These are phyloP conservation scores for Alternaria rosae DNA, from an alignment of 2,329 filamentous ascomycete species.

Conservation along the genomic window DNA sequence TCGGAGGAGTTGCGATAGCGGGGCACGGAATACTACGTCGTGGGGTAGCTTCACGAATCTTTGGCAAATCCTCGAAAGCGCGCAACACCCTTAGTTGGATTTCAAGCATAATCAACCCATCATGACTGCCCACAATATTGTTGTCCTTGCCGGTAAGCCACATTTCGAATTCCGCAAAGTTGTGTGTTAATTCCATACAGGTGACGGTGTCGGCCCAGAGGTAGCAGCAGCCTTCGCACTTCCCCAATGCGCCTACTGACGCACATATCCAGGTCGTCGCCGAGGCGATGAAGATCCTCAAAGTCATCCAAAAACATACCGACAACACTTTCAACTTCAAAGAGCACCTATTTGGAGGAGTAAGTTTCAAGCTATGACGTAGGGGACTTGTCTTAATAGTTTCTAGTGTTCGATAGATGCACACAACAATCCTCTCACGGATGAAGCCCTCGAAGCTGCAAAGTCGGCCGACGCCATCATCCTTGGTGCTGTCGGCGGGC, in stretches of 20 bases:
- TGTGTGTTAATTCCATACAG: conserved; percentile 35
- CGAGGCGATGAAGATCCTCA: conserved; percentile 87
- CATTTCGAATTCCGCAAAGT: neutral
- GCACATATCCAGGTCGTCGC: conserved; percentile 70
- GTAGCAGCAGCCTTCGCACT: conserved; percentile 31
- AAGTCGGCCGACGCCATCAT: conserved; percentile 89
- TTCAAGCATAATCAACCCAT: neutral
- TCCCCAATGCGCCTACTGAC: conserved; percentile 25
- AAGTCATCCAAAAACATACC: conserved; percentile 76
- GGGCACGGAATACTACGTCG: conserved; percentile 4
- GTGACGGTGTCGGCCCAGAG: conserved; percentile 53
- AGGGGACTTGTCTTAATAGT: conserved; percentile 4
- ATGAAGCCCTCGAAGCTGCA: conserved; percentile 81
- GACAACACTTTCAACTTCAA: conserved; percentile 86
- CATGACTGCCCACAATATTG: conserved; percentile 54
- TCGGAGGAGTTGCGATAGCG: conserved; percentile 13
- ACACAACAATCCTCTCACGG: conserved; percentile 78
- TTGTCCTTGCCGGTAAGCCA: conserved; percentile 50
- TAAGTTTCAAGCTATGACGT: conserved; percentile 59
- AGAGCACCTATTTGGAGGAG: conserved; percentile 88
- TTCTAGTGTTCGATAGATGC: conserved; percentile 85
- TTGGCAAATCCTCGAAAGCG: conserved; percentile 5
- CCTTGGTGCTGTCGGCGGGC: conserved; percentile 93
- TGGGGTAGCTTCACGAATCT: conserved; percentile 14
- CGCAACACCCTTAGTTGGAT: neutral